These are phyloP conservation scores for Sugiyamaella xylanicola DNA, from an alignment of 1,139 yeast genomes.

Conservation along the genomic window DNA sequence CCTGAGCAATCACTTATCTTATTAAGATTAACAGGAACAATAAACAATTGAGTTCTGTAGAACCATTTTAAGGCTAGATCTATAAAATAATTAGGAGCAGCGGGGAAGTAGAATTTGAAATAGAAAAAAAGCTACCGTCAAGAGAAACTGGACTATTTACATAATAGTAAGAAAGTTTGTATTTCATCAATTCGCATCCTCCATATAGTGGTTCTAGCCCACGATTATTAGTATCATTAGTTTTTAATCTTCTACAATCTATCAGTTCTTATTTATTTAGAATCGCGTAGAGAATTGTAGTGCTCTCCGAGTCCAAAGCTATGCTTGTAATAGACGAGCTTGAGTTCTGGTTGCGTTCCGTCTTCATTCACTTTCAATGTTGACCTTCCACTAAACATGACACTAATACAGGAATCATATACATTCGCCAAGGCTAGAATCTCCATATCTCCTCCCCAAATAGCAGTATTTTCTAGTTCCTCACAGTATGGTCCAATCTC, in stretches of 20 bases:
- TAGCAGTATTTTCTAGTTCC: constrained; percentile 69
- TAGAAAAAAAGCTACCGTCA: too few relatives aligned
- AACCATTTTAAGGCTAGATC: too few relatives aligned
- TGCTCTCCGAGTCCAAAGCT: constrained; percentile 92
- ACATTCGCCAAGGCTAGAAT: constrained; percentile 73
- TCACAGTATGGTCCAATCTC: constrained; percentile 71
- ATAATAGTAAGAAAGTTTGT: too few relatives aligned
- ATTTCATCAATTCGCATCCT: too few relatives aligned
- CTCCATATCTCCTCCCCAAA: constrained; percentile 98
- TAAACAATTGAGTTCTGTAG: background rate
- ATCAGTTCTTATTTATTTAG: background rate
- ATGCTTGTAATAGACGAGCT: constrained; percentile 80
- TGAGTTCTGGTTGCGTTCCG: constrained; percentile 51
- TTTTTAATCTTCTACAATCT: background rate
- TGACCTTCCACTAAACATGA: constrained; percentile 75
- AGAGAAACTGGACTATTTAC: too few relatives aligned
- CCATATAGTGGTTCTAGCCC: background rate
- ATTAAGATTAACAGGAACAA: background rate
- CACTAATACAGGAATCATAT: constrained; percentile 69
- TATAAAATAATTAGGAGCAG: too few relatives aligned
- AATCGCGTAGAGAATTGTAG: constrained; percentile 77
- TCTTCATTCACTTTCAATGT: constrained; percentile 60
- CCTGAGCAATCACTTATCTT: background rate
- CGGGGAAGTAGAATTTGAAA: too few relatives aligned
- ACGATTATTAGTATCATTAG: too few relatives aligned